Conservation (phyloP, 345 rosid genomes). For the Ceriops decandra region DNA sequence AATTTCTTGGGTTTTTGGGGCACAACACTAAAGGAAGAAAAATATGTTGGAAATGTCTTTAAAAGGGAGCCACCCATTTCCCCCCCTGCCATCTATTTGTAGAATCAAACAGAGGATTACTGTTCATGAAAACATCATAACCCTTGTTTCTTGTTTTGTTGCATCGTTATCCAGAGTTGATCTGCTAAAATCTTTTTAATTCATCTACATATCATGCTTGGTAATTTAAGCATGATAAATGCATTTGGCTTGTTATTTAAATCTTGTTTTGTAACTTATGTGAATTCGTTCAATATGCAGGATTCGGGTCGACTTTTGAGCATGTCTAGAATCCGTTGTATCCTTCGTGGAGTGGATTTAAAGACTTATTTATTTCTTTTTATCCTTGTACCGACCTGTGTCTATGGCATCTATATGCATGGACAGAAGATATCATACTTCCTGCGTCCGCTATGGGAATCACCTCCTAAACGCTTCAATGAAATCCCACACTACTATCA, state of each 20-base stretch:
- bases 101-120: slow-evolving; percentile 2
- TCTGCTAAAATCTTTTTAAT: background rate
- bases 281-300: slow-evolving; percentile 38
- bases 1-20: background rate
- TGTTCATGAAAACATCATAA: background rate
- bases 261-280: slow-evolving; percentile 8
- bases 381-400: slow-evolving; percentile 62
- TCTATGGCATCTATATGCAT: slow-evolving; percentile 59
- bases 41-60: background rate
- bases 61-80: background rate
- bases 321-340: slow-evolving; percentile 85
- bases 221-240: background rate
- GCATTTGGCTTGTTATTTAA: background rate
- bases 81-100: background rate
- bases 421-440: slow-evolving; percentile 82
- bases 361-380: slow-evolving; percentile 61
- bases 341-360: slow-evolving; percentile 84
- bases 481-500: slow-evolving; percentile 50
- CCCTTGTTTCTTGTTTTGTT: background rate
- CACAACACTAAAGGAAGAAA: background rate
- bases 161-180: background rate
- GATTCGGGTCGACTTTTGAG: slow-evolving; percentile 71
- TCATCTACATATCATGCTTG: background rate
- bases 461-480: slow-evolving; percentile 74
- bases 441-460: slow-evolving; percentile 81